Evolutionary conservation across 1,284 basidiomycete species (phyloP), one percentile per base, ranked within the genome.

Genomic region (Heterobasidion parviporum): DNA sequence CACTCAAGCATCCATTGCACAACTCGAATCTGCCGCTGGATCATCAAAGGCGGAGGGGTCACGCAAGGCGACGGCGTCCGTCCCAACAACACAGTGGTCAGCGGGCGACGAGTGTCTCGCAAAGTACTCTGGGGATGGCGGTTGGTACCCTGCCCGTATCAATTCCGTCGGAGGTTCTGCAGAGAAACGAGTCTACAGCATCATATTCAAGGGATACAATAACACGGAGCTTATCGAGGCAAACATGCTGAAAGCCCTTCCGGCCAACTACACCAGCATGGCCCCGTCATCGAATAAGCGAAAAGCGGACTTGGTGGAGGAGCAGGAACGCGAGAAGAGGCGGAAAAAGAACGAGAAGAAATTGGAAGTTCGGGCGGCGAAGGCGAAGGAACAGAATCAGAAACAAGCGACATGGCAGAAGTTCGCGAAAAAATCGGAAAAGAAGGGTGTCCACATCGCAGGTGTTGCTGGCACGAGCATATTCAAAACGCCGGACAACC

Each of bases 261-360:
- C 90, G 1, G 59, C 79, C 16, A 82, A 79, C 65, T 72, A 85
- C 68, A 67, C 50, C 50, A 7, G n/a, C 5, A 20, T 54, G 56
- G 67, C 45, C 68, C 70, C 74, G 10, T 64, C 75, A 0, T 66
- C 76, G 54, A 77, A 73, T 61, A 92, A 92, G 74, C 87, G 89
- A 60, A 92, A 93, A 75, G 74, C 87, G 66, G 83, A 77, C 66
- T 83, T 87, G 64, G 83, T 75, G 66, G 89, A 94, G 74, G 92
- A 90, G 63, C 92, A 94, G 65, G 94, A 94, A 74, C 84, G 86
- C 70, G 93, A 93, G 65, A 79, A 77, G 73, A 96, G 94, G 80
- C 94, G 94, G 78, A 92, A 90, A 76, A 93, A 92, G 75, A 97
- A 94, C 66, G 95, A 98, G 74, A 97, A 96, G 78, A 97, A 97